Conservation (phyloP, 352 stramenopile species). For the Phytopythium boreale region DNA sequence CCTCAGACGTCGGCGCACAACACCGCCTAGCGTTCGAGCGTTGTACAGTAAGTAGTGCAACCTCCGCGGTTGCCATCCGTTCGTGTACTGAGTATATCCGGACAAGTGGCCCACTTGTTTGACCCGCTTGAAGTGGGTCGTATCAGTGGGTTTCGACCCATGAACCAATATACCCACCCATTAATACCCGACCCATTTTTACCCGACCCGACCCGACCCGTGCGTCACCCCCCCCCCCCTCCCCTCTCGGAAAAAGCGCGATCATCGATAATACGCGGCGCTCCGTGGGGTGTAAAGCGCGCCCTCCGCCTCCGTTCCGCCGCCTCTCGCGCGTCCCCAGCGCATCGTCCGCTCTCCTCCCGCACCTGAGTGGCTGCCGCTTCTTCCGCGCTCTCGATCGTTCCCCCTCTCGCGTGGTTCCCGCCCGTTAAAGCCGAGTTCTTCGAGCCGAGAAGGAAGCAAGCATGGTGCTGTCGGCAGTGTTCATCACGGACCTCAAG, state of each 20-base stretch:
- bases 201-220: background rate
- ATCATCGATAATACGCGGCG: constrained; percentile 3
- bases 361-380: background rate
- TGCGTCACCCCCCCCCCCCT: background rate
- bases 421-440: background rate
- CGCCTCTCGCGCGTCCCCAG: background rate
- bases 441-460: background rate
- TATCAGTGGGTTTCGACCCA: no score
- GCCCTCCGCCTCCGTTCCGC: background rate
- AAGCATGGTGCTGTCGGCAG: constrained; percentile 96
- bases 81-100: no score
- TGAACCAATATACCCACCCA: constrained; percentile 12
- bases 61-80: no score
- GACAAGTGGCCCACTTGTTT: no score
- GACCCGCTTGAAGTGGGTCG: no score
- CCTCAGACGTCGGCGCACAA: no score
- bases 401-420: background rate
- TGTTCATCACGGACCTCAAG: constrained; percentile 99
- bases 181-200: no score
- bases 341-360: background rate
- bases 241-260: background rate
- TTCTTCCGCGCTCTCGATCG: background rate
- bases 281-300: background rate
- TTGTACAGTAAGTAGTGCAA: no score
- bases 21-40: no score